These are phyloP conservation scores for Fusarium setosum DNA, from an alignment of 2,329 filamentous ascomycete genomes.

Conservation along the genomic window DNA sequence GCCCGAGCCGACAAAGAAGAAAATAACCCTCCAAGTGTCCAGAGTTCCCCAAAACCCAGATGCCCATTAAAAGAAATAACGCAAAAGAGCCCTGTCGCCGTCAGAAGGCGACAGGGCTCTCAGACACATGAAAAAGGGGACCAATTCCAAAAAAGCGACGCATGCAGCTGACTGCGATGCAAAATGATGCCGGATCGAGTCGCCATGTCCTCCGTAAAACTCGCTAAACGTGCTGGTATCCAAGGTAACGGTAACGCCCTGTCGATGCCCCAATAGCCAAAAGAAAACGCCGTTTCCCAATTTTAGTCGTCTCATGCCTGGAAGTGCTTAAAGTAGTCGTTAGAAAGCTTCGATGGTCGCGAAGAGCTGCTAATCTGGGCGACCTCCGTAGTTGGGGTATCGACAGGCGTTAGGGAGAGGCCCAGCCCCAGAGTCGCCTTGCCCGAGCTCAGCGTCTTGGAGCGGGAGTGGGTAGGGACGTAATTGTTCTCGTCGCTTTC, in stretches of 20 bases:
- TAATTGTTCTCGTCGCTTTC: slow-evolving; percentile 43
- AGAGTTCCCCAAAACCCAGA: not conserved
- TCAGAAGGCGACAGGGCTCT: slow-evolving; percentile 4
- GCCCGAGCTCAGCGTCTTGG: slow-evolving; percentile 47
- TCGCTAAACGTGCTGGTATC: slow-evolving; percentile 38
- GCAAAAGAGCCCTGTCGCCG: slow-evolving; percentile 7
- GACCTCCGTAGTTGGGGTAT: slow-evolving; percentile 34
- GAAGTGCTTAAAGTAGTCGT: slow-evolving; percentile 42
- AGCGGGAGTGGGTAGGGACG: slow-evolving; percentile 48
- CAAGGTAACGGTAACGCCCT: slow-evolving; percentile 37
- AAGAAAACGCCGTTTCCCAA: slow-evolving; percentile 34
- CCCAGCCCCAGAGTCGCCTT: slow-evolving; percentile 38
- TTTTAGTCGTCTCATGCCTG: slow-evolving; percentile 32
- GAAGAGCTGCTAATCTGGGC: slow-evolving; percentile 29
- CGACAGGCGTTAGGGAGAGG: slow-evolving; percentile 42
- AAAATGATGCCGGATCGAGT: slow-evolving; percentile 34
- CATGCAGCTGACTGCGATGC: slow-evolving; percentile 22
- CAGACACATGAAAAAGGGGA: slow-evolving; percentile 16
- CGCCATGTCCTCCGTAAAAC: slow-evolving; percentile 26
- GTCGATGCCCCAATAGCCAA: slow-evolving; percentile 28
- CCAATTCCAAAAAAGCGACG: slow-evolving; percentile 25
- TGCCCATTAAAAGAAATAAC: slow-evolving; percentile 26
- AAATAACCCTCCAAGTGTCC: not conserved
- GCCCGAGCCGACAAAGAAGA: slow-evolving; percentile 18
- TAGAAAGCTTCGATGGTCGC: slow-evolving; percentile 29